Evolutionary conservation across 768 basidiomycete species (phyloP).

Genomic region (Tubosaeta sp.): DNA sequence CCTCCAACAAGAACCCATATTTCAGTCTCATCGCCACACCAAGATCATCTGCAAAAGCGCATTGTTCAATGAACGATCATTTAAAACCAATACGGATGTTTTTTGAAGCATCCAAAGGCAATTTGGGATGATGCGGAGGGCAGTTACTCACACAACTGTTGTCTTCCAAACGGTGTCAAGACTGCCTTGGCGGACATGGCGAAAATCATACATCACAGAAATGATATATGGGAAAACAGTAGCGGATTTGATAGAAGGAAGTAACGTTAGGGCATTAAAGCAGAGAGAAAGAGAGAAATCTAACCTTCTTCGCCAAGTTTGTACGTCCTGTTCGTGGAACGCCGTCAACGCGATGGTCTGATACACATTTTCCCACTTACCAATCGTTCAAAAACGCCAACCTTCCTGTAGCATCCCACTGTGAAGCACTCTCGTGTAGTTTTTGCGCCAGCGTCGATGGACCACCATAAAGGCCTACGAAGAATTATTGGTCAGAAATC

Average conservation of each 20-base stretch:
- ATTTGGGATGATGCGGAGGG: background rate
- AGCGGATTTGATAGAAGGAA: background rate
- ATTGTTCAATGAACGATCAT: background rate
- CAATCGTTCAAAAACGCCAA: slow-evolving; percentile 80
- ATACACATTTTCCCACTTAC: slow-evolving; percentile 35
- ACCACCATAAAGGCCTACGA: slow-evolving; percentile 55
- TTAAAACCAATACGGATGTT: background rate
- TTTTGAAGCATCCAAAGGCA: background rate
- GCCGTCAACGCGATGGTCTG: background rate
- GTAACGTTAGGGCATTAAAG: background rate
- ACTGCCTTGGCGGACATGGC: slow-evolving; percentile 36
- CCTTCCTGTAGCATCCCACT: slow-evolving; percentile 62
- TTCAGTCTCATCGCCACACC: slow-evolving; percentile 70
- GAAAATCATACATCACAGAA: background rate
- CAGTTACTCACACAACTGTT: slow-evolving; percentile 65
- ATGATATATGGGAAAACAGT: background rate
- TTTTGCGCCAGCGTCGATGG: slow-evolving; percentile 54
- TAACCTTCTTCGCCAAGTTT: slow-evolving; percentile 84
- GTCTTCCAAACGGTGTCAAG: slow-evolving; percentile 85
- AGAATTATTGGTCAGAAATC: background rate
- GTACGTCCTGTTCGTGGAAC: slow-evolving; percentile 58
- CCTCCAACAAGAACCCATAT: slow-evolving; percentile 74
- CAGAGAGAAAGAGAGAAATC: background rate
- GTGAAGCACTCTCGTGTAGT: slow-evolving; percentile 48
- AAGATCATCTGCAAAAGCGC: slow-evolving; percentile 44